These are phyloP conservation scores for Penicillium expansum DNA, from an alignment of 2,329 filamentous ascomycete genomes.

Conservation along the genomic window DNA sequence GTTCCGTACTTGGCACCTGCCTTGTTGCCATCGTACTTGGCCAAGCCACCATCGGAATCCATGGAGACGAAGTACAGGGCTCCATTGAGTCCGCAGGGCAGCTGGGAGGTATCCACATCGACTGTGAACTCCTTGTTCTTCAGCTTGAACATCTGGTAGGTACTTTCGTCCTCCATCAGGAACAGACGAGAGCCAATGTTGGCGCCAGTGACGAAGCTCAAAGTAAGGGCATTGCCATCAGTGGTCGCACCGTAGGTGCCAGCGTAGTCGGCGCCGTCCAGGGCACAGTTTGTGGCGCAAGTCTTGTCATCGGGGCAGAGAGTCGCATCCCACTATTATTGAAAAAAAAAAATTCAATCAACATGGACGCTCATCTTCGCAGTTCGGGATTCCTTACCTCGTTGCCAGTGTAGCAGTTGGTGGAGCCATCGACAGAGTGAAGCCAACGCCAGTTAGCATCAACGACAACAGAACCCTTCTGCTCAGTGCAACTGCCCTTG, in stretches of 20 bases:
- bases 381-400: slow-evolving; percentile 12
- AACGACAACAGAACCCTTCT: slow-evolving; percentile 53
- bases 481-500: slow-evolving; percentile 52
- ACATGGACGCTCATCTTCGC: neutral
- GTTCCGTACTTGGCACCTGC: slow-evolving; percentile 61
- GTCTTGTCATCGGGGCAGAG: slow-evolving; percentile 50
- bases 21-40: slow-evolving; percentile 51
- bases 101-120: slow-evolving; percentile 66
- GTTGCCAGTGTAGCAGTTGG: slow-evolving; percentile 60
- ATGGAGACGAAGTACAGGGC: slow-evolving; percentile 66
- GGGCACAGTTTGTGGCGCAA: slow-evolving; percentile 56
- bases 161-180: slow-evolving; percentile 59
- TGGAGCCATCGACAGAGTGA: slow-evolving; percentile 48
- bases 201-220: slow-evolving; percentile 49
- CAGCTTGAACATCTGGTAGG: slow-evolving; percentile 65
- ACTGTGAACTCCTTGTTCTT: slow-evolving; percentile 69
- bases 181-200: slow-evolving; percentile 58
- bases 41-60: slow-evolving; percentile 58
- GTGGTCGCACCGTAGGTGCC: slow-evolving; percentile 54
- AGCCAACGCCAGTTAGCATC: slow-evolving; percentile 61
- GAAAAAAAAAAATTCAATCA: neutral
- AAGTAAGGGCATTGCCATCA: slow-evolving; percentile 47
- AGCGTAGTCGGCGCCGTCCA: slow-evolving; percentile 57
- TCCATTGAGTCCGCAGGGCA: slow-evolving; percentile 69
- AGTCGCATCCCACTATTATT: slow-evolving; percentile 43